Evolutionary conservation across 2,329 filamentous ascomycete genomes (phyloP), one percentile per base, ranked within the genome.

Genomic region (Epichloe aotearoae): DNA sequence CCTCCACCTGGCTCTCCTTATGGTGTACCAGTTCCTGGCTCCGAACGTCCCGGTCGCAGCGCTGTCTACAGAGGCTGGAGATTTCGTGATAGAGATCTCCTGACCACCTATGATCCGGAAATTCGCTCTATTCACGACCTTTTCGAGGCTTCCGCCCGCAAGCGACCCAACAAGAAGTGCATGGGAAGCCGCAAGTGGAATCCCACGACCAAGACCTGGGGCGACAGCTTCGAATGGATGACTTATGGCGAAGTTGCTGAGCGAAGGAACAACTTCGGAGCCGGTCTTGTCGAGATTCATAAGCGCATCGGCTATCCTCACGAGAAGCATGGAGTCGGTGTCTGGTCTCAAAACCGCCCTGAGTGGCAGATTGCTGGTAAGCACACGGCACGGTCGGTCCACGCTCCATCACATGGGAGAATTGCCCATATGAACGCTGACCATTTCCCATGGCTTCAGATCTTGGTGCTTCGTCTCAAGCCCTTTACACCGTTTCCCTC

Each of bases 401-500:
- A 23, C 23, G 34, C 5, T 43, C 7, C 5, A 41, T 17, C 20
- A 17, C 14, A 34, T 23, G 15, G 33, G 12, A 23, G 33, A 42
- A 17, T 37, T 37, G 37, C 15, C 42, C 23, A 45, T 11, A 19
- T 33, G 15, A 15, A 37, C 14, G 43, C 52, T 38, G 37, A 50
- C 30, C 30, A 3, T 17, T 23, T 14, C 7, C n/a, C 12, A 37
- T n/a, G 20, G 14, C 37, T 19, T 3, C 52, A 88, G 91, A 97
- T 73, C 72, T 97, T 62, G 93, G 81, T 39, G 83, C 86, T 64
- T 82, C 87, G 70, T 93, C 89, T 12, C 93, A 97, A 67, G 80
- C 84, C 7, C 79, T 97, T 33, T 97, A 77, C 69, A 87, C 85
- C 20, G 89, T 98, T 50, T 95, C 91, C 5, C 83, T 98, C 47